Percentiles rank a stretch among this genome's conserved stretches.
These are phyloP conservation scores for Didymella keratinophila DNA, from an alignment of 2,329 filamentous ascomycete genomes.

Conservation along the genomic window DNA sequence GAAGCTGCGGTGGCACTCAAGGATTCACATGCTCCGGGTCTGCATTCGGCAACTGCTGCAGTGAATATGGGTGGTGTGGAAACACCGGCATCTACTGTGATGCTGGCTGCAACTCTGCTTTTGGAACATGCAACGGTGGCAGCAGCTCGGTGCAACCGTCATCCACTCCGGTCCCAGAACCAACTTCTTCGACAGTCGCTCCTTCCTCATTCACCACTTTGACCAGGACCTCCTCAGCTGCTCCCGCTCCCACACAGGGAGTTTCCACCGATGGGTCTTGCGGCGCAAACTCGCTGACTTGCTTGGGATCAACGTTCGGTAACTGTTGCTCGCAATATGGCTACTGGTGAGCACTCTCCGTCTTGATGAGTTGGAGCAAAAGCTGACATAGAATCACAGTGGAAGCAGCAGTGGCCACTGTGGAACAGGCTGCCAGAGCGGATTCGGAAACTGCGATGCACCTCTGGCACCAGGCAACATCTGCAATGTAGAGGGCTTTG, in stretches of 20 bases:
- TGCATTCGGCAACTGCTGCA: conserved; percentile 26
- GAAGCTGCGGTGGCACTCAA: conserved; percentile 19
- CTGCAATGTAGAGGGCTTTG: conserved; percentile 25
- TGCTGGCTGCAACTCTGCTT: conserved; percentile 23
- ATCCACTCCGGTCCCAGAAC: neutral
- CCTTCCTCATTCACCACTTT: conserved; percentile 16
- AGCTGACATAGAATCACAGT: conserved; percentile 4
- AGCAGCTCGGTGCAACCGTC: conserved; percentile 4
- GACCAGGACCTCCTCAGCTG: conserved; percentile 10
- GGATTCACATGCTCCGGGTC: conserved; percentile 26
- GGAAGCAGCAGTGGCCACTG: conserved; percentile 29
- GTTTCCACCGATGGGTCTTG: conserved; percentile 13
- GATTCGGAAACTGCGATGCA: conserved; percentile 20
- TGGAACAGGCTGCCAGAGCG: conserved; percentile 33
- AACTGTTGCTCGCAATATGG: conserved; percentile 20
- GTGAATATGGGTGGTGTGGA: conserved; percentile 27
- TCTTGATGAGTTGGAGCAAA: neutral
- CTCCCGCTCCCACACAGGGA: conserved; percentile 5
- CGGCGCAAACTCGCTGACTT: conserved; percentile 12
- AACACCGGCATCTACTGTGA: conserved; percentile 22
- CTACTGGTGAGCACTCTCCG: conserved; percentile 14
- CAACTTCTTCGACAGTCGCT: conserved; percentile 5
- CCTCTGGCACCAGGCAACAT: conserved; percentile 12
- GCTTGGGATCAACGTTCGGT: conserved; percentile 16
- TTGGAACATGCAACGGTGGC: conserved; percentile 26